phyloP scores from a whole-genome alignment of 2,329 filamentous ascomycete species.

The Huntiella decipiens region DNA sequence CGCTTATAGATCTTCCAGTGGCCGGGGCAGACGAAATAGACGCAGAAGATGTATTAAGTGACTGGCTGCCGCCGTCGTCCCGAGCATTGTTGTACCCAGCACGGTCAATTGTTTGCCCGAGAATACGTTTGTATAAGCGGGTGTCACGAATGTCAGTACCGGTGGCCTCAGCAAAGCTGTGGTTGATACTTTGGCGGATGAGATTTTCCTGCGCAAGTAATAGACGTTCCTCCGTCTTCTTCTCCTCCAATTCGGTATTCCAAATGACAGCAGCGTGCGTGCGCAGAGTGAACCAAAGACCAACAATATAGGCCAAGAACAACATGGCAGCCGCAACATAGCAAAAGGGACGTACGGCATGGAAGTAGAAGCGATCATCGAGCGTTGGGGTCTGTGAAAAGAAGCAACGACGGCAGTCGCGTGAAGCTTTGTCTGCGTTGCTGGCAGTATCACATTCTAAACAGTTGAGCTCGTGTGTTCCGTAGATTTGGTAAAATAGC shows the following conservation, averaged over 20 bases:
- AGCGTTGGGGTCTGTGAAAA: constrained; percentile 76
- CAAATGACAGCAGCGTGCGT: constrained; percentile 96
- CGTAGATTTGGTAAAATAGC: constrained; percentile 96
- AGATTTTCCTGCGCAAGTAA: constrained; percentile 9
- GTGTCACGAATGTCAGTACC: constrained; percentile 64
- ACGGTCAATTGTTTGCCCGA: constrained; percentile 76
- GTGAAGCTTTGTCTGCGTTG: constrained; percentile 20
- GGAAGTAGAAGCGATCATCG: constrained; percentile 71
- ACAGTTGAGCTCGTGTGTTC: constrained; percentile 88
- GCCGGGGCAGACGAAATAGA: constrained; percentile 20
- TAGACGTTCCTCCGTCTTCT: constrained; percentile 39
- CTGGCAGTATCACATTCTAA: constrained; percentile 37
- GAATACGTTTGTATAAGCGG: constrained; percentile 77
- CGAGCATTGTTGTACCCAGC: constrained; percentile 46
- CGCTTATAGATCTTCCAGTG: constrained; percentile 14
- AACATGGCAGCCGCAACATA: constrained; percentile 71
- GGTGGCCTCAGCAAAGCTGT: constrained; percentile 26
- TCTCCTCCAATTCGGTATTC: constrained; percentile 69
- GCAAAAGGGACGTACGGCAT: constrained; percentile 84
- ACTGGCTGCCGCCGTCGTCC: constrained; percentile 20
- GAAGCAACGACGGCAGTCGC: constrained; percentile 83
- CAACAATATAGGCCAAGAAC: constrained; percentile 85
- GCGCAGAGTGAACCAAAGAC: constrained; percentile 82
- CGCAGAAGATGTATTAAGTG: constrained; percentile 19
- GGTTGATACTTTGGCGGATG: constrained; percentile 3